Base-by-base conservation (phyloP, 202 grass and related monocot genomes). In the Hordeum pubiflorum region DNA sequence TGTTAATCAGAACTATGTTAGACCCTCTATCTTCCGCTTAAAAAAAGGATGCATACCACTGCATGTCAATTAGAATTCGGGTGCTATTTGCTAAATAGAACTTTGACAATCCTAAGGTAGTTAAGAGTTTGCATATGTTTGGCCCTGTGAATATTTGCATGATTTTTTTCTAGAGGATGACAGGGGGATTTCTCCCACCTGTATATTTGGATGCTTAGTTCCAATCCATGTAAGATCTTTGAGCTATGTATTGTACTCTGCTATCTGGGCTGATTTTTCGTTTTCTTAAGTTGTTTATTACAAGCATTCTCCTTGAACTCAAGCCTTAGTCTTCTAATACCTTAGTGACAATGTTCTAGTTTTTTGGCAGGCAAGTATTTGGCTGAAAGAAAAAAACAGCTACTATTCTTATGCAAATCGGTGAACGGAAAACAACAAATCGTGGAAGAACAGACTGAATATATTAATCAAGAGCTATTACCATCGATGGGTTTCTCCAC, bases 401-500 rank as follows among this genome's bases (percentile, higher is more conserved):
- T 60, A 13, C 46, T 71, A 40, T 17, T 79, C 20, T 73, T 79
- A 66, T 21, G 46, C n/a, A 34, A 74, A 21, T 58, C 10, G n/a
- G 37, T 58, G 32, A 38, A 72, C 24, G 85, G 24, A 23, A 60
- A 74, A 44, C 32, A 84, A 41, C n/a, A 83, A 79, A 75, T 44
- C 20, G 54, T 27, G 18, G 54, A 83, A 37, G 33, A 55, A 27
- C 79, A 87, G 9, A 43, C 11, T 46, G 2, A 82, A 84, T 11
- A n/a, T 38, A 77, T 43, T 26, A 82, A 79, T 71, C 27, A 84
- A 50, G 63, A 83, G 27, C 22, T 80, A 17, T 88, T 92, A 97
- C 95, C 95, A 89, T 94, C 71, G 24, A 94, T 81, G 78, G 95
- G 92, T 91, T 97, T 97, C 84, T 97, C 95, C 84, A 97, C 95